Percentiles rank a stretch among this genome's conserved stretches.
phyloP scores from a whole-genome alignment of 2,329 filamentous ascomycete genomes.

The Emmonsia crescens region DNA sequence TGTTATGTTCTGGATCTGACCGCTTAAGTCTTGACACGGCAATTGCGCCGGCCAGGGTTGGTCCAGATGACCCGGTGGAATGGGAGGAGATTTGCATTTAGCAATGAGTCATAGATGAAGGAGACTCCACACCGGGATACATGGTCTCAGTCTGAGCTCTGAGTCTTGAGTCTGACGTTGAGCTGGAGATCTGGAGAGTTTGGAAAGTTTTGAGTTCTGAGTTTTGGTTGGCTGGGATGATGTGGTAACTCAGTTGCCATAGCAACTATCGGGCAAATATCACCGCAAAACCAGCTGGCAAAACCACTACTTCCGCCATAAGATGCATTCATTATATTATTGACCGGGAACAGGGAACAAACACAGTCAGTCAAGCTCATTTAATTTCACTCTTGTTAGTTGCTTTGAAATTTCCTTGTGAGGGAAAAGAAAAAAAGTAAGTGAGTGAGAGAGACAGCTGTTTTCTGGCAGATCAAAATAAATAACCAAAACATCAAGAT shows the following conservation, averaged over 20 bases:
- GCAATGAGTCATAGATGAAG: not conserved
- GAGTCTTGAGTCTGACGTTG: not conserved
- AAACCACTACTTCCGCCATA: constrained; percentile 2
- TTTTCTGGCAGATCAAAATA: not conserved
- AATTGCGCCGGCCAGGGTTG: not conserved
- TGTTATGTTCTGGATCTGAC: not conserved
- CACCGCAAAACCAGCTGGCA: not conserved
- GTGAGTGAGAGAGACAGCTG: not conserved
- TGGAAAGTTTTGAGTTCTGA: not conserved
- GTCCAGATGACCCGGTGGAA: not conserved
- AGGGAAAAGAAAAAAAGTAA: not conserved
- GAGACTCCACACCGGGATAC: not conserved
- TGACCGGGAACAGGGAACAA: constrained; percentile 8
- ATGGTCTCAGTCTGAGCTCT: no score
- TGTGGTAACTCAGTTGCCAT: constrained; percentile 25
- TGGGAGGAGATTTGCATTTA: not conserved
- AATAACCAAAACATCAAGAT: not conserved
- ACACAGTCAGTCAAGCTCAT: constrained; percentile 19
- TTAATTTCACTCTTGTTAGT: constrained; percentile 9
- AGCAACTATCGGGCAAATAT: constrained; percentile 28
- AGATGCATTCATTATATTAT: not conserved
- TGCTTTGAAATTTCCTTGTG: not conserved
- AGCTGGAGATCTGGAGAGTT: not conserved
- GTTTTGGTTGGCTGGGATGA: not conserved
- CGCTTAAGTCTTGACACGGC: not conserved